Base-by-base conservation (phyloP, 1,139 yeast genomes). In the Suzukiozyma palmioleophila region DNA sequence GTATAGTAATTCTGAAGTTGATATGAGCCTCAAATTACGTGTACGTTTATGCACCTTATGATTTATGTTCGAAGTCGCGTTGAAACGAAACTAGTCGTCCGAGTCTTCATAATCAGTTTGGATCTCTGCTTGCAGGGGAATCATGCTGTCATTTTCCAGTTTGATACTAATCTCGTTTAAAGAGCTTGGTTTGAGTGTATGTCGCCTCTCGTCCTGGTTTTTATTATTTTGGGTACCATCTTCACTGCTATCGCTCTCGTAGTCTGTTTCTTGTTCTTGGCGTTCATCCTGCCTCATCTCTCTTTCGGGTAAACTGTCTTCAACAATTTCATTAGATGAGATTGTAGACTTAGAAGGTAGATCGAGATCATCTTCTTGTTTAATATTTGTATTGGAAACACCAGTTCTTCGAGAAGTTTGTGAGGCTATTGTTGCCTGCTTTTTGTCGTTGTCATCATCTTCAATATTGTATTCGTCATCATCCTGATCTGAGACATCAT, bases 291-390 rank as follows among this genome's bases (percentile, higher is more conserved):
- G 26, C 11, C 7, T 14, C 8, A 12, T 12, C 10, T 30, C 18
- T 24, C 37, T 21, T 4, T 25, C 38, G 11, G 33, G 36, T 15
- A 39, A 31, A 29, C 42, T 41, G 34, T 39, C 44, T 18, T 39
- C 44, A 37, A 41, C 25, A 6, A 41, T 25, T 26, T 37, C 40
- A 39, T 31, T 35, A n/a, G 41, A 26, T 8, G 38, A 13, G 11
- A 21, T 15, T 2, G 21, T 26, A 8, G 8, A 26, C n/a, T 33
- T 11, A 5, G 15, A 7, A 11, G n/a, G 32, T 11, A 10, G 14
- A 5, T 13, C 32, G n/a, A 15, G 14, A 13, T 13, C 13, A 11
- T 31, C 6, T 28, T 26, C 22, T n/a, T 26, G 21, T 12, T 22
- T n/a, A 38, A 16, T 11, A 13, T 27, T 11, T 25, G 41, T 8